Conservation (phyloP, 352 stramenopile species). For the Pythium aristosporum region DNA sequence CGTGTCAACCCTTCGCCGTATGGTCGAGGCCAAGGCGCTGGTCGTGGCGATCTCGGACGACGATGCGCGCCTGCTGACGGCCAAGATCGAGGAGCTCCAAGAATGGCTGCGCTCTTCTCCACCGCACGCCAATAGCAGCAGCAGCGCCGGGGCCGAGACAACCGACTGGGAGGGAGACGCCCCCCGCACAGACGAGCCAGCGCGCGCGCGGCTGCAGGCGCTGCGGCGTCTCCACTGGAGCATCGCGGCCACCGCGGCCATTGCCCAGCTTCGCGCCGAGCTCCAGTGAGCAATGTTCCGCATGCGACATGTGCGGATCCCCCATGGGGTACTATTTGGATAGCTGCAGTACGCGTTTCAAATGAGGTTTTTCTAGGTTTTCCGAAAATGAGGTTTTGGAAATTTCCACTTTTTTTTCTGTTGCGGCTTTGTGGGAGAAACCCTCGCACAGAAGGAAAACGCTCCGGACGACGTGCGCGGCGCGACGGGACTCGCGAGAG, state of each 20-base stretch:
- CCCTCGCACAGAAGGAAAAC: neutral
- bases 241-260: slow-evolving; percentile 8
- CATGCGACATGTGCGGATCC: neutral
- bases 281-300: neutral
- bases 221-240: slow-evolving; percentile 21
- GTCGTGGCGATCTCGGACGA: slow-evolving; percentile 17
- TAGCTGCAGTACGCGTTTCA: neutral
- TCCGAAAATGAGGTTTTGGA: slow-evolving; percentile 11
- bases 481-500: neutral
- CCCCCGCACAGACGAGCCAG: neutral
- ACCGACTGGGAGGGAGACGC: no score
- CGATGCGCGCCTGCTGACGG: slow-evolving; percentile 2
- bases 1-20: neutral
- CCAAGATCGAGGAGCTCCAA: slow-evolving; percentile 16
- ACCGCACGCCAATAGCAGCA: neutral
- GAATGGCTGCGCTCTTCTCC: slow-evolving; percentile 12
- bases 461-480: neutral
- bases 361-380: slow-evolving; percentile 1
- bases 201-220: slow-evolving; percentile 4
- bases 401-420: neutral
- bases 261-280: slow-evolving; percentile 10
- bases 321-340: neutral
- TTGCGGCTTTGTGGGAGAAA: neutral
- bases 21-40: slow-evolving; percentile 12
- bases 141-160: no score